Base-by-base conservation (phyloP, 768 basidiomycete genomes). In the Antrodiella citrinella region DNA sequence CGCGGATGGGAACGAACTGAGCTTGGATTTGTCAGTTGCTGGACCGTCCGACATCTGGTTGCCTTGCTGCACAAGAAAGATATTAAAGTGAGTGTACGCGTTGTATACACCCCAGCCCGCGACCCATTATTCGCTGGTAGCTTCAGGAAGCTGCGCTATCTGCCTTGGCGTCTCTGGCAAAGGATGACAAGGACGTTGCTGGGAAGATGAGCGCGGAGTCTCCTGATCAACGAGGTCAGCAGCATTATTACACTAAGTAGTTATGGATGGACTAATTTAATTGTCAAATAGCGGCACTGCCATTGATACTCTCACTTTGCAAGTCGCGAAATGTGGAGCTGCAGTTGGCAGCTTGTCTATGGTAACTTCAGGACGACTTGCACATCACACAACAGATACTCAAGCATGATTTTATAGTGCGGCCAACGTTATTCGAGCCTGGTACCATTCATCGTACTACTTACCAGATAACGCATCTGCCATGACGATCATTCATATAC, bases 1-100 rank as follows among this genome's bases (percentile, higher is more conserved):
- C 73, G 87, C 1, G 84, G 86, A 3, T 91, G 87, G 87, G 87
- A 90, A 66, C 83, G 81, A 59, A 67, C 74, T 0, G 71, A 74
- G 0, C 57, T 69, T 21, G 66, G 68, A 65, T 20, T 69, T 68
- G 26, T 69, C 72, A 22, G 78, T 81, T 4, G 78, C 0, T 86
- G 85, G 83, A 77, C 79, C 5, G 73, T 77, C 2, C 67, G 77
- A 42, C 71, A 71, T 30, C 60, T 88, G 30, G 62, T 73, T 3
- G 65, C 64, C 1, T 62, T 86, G 52, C 60, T 84, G 24, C 64
- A 66, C 15, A 72, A 67, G 44, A 72, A 70, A 45, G 80, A 88
- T 58, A 57, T 61, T 49, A 86, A 86, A 75, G 81, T 76, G 21
- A 10, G 49, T 44, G 19, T 41, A 45, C 23, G 21, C 18, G 4